phyloP scores from a whole-genome alignment of 2,329 filamentous ascomycete genomes.

The Zymoseptoria tritici region DNA sequence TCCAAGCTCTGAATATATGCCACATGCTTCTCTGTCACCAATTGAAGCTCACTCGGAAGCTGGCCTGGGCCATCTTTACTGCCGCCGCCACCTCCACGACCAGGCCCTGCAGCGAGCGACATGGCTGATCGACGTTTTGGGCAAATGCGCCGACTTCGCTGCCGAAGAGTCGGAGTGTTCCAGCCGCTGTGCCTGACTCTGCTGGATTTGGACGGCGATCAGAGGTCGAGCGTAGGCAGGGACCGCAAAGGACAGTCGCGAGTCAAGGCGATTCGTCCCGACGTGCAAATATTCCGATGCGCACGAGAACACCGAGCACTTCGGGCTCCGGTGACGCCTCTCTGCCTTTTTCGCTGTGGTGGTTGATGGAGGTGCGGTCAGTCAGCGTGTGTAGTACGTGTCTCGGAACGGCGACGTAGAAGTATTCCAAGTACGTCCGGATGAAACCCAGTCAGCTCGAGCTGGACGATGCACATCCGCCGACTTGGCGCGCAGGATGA shows the following conservation, averaged over 20 bases:
- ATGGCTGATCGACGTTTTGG: conserved; percentile 32
- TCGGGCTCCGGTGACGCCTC: neutral
- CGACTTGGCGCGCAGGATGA: neutral
- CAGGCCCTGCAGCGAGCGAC: conserved; percentile 55
- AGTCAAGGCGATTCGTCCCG: neutral
- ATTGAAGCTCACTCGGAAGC: conserved; percentile 42
- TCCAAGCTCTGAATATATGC: conserved; percentile 90
- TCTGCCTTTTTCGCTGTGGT: neutral
- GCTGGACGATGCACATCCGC: neutral
- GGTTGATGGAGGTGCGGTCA: neutral
- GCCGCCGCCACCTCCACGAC: conserved; percentile 41
- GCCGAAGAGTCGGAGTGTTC: neutral
- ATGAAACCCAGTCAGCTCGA: neutral
- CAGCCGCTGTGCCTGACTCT: neutral
- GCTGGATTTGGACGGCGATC: neutral
- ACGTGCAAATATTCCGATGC: neutral
- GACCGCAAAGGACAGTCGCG: neutral
- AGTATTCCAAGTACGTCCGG: no score
- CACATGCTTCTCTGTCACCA: conserved; percentile 64
- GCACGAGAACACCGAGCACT: neutral
- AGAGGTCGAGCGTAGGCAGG: neutral
- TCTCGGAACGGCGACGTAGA: neutral
- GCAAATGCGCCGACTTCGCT: neutral
- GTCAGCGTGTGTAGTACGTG: no score
- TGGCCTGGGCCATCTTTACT: conserved; percentile 16